A percentile compares a stretch with the other conserved stretches of the same genome.
Evolutionary conservation across 106 monocot genomes (phyloP).

Genomic region (Allium sativum): DNA sequence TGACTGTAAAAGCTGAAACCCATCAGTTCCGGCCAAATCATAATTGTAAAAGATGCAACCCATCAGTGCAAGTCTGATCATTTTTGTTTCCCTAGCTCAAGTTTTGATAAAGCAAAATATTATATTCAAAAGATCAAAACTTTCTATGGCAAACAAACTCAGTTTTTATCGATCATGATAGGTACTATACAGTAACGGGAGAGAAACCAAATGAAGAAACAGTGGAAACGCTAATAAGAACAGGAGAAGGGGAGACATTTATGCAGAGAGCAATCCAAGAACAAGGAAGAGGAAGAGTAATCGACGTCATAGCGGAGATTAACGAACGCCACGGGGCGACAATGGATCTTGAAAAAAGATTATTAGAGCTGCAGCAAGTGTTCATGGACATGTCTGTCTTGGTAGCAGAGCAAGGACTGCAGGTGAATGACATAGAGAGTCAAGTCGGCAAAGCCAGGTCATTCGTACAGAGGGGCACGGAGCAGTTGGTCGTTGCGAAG

Average conservation of each 20-base stretch:
- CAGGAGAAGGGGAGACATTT: constrained; percentile 65
- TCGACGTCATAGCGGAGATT: constrained; percentile 63
- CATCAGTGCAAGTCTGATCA: too few species aligned
- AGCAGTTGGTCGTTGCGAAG: constrained; percentile 42
- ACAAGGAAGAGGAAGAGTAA: constrained; percentile 51
- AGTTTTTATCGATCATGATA: background rate
- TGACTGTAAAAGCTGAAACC: too few species aligned
- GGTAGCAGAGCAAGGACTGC: constrained; percentile 71
- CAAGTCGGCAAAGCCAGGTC: constrained; percentile 55
- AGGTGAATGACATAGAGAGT: constrained; percentile 75
- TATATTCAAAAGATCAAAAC: too few species aligned
- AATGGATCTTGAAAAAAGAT: constrained; percentile 50
- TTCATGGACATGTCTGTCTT: constrained; percentile 86
- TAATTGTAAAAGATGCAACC: too few species aligned
- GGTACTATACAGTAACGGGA: constrained; percentile 72
- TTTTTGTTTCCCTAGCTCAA: too few species aligned
- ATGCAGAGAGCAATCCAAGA: constrained; percentile 54
- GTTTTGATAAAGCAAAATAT: too few species aligned
- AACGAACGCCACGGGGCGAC: constrained; percentile 60
- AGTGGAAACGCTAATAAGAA: constrained; percentile 38
- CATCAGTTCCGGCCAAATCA: too few species aligned
- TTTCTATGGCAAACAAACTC: too few species aligned
- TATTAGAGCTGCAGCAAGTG: constrained; percentile 84
- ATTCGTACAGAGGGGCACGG: constrained; percentile 43
- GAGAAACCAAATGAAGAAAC: constrained; percentile 47